These are phyloP conservation scores for Sporothrix brunneoviolacea DNA, from an alignment of 2,329 filamentous ascomycete genomes.

Conservation along the genomic window DNA sequence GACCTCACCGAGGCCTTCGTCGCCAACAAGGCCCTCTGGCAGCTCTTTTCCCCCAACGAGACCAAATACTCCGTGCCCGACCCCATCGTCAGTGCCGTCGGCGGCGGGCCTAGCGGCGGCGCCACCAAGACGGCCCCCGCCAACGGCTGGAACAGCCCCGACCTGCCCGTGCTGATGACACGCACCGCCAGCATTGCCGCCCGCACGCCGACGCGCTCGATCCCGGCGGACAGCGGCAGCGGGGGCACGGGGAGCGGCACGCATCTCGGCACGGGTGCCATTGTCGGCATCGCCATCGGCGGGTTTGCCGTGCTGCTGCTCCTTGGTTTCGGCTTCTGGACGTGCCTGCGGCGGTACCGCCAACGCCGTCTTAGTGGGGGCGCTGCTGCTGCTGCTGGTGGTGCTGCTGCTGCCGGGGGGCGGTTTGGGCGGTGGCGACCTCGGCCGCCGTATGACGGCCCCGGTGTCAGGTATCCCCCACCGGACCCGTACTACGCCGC, in stretches of 20 bases:
- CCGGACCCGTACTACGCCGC: background rate
- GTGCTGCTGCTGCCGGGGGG: background rate
- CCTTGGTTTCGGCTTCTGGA: conserved; percentile 17
- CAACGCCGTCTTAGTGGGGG: background rate
- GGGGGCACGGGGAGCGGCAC: conserved; percentile 7
- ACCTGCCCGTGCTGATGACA: conserved; percentile 48
- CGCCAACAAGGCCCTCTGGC: conserved; percentile 44
- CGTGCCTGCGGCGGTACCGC: conserved; percentile 8
- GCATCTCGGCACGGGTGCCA: conserved; percentile 32
- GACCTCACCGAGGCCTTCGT: conserved; percentile 45
- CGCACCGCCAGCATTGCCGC: conserved; percentile 38
- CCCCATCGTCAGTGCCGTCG: conserved; percentile 42
- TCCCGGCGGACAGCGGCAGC: conserved; percentile 22
- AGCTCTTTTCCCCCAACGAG: conserved; percentile 42
- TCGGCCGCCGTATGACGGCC: too few species aligned
- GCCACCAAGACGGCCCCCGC: conserved; percentile 47
- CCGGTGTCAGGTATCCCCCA: background rate
- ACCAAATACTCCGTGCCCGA: conserved; percentile 49
- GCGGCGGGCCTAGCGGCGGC: conserved; percentile 43
- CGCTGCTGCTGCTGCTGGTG: background rate
- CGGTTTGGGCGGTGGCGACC: background rate
- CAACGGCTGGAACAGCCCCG: conserved; percentile 41
- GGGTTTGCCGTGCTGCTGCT: conserved; percentile 26
- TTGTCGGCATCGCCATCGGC: conserved; percentile 39
- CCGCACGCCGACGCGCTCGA: conserved; percentile 44